Base-by-base conservation (phyloP, 257 asterid genomes). In the Marsdenia floribunda region DNA sequence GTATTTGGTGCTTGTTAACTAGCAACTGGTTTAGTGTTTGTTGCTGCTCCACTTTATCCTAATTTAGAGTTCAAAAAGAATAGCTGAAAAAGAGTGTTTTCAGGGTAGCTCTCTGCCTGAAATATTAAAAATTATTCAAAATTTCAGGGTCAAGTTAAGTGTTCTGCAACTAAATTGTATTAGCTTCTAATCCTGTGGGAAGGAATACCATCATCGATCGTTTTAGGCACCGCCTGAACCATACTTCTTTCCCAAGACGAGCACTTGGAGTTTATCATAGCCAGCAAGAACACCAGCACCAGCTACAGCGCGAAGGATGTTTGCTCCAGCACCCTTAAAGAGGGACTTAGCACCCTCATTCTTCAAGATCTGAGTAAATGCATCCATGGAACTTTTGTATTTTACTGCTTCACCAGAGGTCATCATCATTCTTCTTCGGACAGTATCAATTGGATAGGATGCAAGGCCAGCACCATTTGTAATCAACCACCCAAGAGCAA, bases 381-480 rank as follows among this genome's bases (percentile, higher is more conserved):
- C 85, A 72, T 83, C 83, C 75, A 80, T 55, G 38, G 87, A 83
- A 73, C 85, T 83, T 60, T 78, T 83, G 77, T 83, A 83, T 74
- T 83, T 83, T 26, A 83, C 85, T 21, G 87, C 87, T 71, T 83
- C 87, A 72, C 87, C 87, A 15, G 87, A 83, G n/a, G 87, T 80
- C 87, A 83, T 83, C 87, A 83, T 83, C 87, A 83, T 83, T 78
- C 87, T 75, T 72, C 87, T 73, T n/a, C 87, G 81, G 58, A 83
- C 85, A 38, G 87, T 83, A 50, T 83, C 87, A 63, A 83, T 78
- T 8, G 87, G 85, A 64, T 83, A 83, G 35, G 87, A 83, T 21
- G 84, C 87, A 24, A 83, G 83, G 24, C 87, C 87, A 80, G 87
- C 87, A 61, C 87, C 87, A 49, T 83, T 83, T 24, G 84, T 80